Evolutionary conservation across 78 protist genomes (phyloP).

Genomic region (Dictyostelium citrinum): DNA sequence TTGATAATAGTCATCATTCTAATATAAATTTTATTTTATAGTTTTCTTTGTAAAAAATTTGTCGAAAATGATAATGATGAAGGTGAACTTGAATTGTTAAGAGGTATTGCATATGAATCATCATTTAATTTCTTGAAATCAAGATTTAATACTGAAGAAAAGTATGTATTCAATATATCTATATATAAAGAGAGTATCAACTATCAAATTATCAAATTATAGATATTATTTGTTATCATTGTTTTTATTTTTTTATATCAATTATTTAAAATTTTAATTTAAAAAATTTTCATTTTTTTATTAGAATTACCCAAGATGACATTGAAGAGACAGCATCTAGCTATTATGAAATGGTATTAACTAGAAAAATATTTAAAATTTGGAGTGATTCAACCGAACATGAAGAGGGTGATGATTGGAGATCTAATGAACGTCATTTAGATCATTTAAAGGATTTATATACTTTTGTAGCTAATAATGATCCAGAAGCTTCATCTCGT

Average conservation of each 20-base stretch:
- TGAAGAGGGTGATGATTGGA: not conserved
- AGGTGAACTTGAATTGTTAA: constrained; percentile 9
- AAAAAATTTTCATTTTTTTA: not conserved
- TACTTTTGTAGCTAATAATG: not conserved
- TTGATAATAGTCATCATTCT: not conserved
- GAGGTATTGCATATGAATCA: constrained; percentile 15
- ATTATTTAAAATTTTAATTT: not conserved
- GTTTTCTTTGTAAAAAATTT: constrained; percentile 7
- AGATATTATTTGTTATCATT: too few species aligned
- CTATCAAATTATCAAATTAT: not conserved
- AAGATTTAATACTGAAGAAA: not conserved
- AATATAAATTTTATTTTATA: not conserved
- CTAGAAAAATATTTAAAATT: constrained; percentile 13
- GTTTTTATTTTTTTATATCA: too few species aligned
- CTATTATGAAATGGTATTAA: constrained; percentile 35
- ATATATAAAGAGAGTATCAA: too few species aligned
- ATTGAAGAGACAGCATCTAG: constrained; percentile 47
- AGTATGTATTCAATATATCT: not conserved
- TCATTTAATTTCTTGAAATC: not conserved
- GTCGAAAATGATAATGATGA: constrained; percentile 37
- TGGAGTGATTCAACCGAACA: constrained; percentile 3
- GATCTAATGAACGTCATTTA: not conserved
- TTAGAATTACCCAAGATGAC: constrained; percentile 47
- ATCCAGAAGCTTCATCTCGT: not conserved
- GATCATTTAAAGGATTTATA: not conserved